Base-by-base conservation (phyloP, 139 green algal species). In the Chlamydomonas incerta region DNA sequence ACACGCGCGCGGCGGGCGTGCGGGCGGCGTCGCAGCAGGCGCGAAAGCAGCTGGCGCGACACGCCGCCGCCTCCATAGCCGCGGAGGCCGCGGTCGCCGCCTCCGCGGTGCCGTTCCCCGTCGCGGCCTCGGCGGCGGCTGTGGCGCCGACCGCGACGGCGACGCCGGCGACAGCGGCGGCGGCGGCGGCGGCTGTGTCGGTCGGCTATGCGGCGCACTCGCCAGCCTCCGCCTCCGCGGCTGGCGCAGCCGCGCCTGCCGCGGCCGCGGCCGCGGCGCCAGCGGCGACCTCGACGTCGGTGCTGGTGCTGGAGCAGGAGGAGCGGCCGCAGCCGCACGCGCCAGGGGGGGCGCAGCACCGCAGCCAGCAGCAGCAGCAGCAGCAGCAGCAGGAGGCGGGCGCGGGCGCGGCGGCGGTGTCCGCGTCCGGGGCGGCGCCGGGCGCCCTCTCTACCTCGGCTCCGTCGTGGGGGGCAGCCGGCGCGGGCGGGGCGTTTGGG, bases 1-100 rank as follows among this genome's bases (percentile, higher is more conserved):
- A 85, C 79, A 68, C 47, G 23, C 79, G 79, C 6, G 79, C 79
- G 0, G 79, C 79, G 3, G 79, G 79, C 20, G 66, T 75, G 41
- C 65, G 79, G 1, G 65, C 65, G 9, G 77, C 65, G 31, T 29
- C 72, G 66, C 37, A 81, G 69, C 66, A 50, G n/a, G 21, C 33
- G 76, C 41, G 41, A 34, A 0, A 37, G 18, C 20, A 71, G 34
- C 82, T 47, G 29, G 58, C 72, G 66, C 66, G 55, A 6, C 23
- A 41, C 14, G 35, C 33, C 21, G 37, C 23, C 58, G 69, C 69
- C 72, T n/a, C n/a, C n/a, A n/a, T n/a, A n/a, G n/a, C n/a, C n/a
- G 73, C 73, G 50, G 29, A 33, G 31, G 57, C 47, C 15, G 72
- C 4, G 20, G 57, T 37, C 23, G 75, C 62, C 20, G 73, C 47